Conservation (phyloP, 768 basidiomycete genomes). For the Suillus bovinus region DNA sequence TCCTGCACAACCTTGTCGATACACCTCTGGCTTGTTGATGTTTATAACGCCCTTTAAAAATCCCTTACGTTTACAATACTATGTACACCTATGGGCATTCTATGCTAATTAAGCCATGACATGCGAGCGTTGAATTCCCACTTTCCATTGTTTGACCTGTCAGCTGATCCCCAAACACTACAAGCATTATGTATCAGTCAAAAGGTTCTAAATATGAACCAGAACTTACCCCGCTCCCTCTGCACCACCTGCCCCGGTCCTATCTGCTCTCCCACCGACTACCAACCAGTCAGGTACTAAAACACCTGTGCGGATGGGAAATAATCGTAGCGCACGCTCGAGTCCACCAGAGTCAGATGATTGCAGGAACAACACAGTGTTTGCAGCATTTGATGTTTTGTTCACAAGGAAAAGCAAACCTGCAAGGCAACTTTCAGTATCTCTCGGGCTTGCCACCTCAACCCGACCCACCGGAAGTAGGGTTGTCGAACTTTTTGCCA, state of each 20-base stretch:
- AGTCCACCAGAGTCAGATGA: constrained; percentile 57
- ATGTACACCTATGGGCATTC: constrained; percentile 33
- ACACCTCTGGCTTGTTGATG: constrained; percentile 6
- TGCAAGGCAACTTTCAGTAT: constrained; percentile 29
- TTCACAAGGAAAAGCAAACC: constrained; percentile 47
- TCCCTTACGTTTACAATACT: constrained; percentile 32
- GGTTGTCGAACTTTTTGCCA: constrained; percentile 17
- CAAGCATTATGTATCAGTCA: constrained; percentile 13
- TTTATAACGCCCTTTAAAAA: constrained; percentile 12
- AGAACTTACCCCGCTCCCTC: constrained; percentile 70
- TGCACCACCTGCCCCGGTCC: constrained; percentile 69
- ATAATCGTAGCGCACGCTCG: constrained; percentile 69
- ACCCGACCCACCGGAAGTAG: constrained; percentile 22
- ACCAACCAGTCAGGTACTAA: constrained; percentile 79
- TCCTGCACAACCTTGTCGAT: constrained; percentile 10
- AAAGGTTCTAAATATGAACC: background rate
- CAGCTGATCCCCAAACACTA: constrained; percentile 33
- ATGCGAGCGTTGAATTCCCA: constrained; percentile 50
- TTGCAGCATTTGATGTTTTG: constrained; percentile 21
- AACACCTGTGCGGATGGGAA: constrained; percentile 84
- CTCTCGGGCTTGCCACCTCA: background rate
- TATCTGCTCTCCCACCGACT: constrained; percentile 51
- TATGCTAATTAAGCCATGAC: constrained; percentile 50
- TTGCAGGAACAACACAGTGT: constrained; percentile 55
- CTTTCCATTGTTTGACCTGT: constrained; percentile 18